Evolutionary conservation across 1,284 basidiomycete genomes (phyloP), one percentile per base, ranked within the genome.

Genomic region (Wallemia mellicola): DNA sequence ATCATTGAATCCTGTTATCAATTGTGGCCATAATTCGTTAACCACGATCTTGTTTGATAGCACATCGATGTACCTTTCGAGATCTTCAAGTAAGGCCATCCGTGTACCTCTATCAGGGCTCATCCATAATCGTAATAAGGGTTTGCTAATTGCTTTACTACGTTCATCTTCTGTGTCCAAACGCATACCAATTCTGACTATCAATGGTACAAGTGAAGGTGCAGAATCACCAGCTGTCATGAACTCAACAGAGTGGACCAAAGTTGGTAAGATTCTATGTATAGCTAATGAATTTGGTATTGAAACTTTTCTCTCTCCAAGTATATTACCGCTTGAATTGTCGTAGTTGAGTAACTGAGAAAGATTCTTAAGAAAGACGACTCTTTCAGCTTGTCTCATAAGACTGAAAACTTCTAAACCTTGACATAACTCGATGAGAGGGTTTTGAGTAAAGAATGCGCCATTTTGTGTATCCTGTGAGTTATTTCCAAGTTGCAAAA

Each of bases 1-100:
- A 68, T 98, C 94, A 2, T 82, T 77, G 67, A 99, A 96, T 0
- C 94, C 94, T 1, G 87, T 87, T 62, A 91, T 85, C 55, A 98
- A 73, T 71, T 89, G 77, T 1, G 92, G 91, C 80, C 91, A 99
- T 15, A 99, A 77, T 67, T 86, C 86, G 59, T 92, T 84, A 56
- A 76, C 76, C 1, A 96, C 86, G 0, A 75, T 79, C 69, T 81
- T 83, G 67, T 82, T 81, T 67, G 94, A 88, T 60, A 98, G 71
- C 66, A 83, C 86, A 59, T 92, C 86, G 1, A 77, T 79, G 67
- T 88, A 96, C 62, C 87, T 80, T 1, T 79, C 73, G 32, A 98
- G 70, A 33, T 83, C 80, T 56, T 96, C 89, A 15, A 98, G 75
- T 33, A 98, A 71, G 1, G 87, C 88, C 82, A 98, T 92, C 27